These are phyloP conservation scores for Fusarium pininemorale DNA, from an alignment of 2,329 filamentous ascomycete genomes.

Conservation along the genomic window DNA sequence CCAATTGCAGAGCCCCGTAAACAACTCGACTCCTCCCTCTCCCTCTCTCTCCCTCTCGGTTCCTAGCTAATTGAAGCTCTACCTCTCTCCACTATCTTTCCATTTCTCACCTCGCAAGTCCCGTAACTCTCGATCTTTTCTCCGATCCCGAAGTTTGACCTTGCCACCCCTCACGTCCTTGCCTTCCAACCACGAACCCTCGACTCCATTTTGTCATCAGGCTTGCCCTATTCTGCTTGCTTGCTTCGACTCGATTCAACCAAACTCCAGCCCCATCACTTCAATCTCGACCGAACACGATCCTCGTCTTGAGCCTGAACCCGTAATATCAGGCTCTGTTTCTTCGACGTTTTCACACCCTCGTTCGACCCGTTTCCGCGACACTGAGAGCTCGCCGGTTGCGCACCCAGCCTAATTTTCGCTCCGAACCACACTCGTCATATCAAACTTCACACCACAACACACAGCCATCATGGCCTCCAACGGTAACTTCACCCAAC, in stretches of 20 bases:
- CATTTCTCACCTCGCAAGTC: constrained; percentile 28
- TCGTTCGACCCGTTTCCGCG: constrained; percentile 21
- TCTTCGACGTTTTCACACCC: constrained; percentile 16
- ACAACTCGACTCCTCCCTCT: constrained; percentile 18
- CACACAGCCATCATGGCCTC: constrained; percentile 59
- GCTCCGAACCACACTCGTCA: constrained; percentile 19
- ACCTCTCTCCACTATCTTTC: constrained; percentile 10
- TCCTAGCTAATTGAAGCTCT: constrained; percentile 21
- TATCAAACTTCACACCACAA: constrained; percentile 24
- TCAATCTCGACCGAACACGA: constrained; percentile 24
- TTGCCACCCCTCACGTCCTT: constrained; percentile 38
- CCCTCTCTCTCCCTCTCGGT: constrained; percentile 6
- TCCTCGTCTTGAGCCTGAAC: constrained; percentile 22
- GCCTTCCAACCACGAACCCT: constrained; percentile 36
- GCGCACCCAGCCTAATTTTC: constrained; percentile 36
- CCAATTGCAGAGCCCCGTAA: constrained; percentile 22
- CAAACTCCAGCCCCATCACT: neutral
- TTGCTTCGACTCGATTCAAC: constrained; percentile 14
- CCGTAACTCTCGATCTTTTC: constrained; percentile 4
- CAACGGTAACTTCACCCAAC: constrained; percentile 63
- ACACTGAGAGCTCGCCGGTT: constrained; percentile 29
- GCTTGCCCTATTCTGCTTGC: constrained; percentile 31
- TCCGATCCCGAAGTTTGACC: constrained; percentile 25
- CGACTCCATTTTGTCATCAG: constrained; percentile 38
- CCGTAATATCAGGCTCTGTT: neutral